Conservation (phyloP, 148 eudicot genomes). For the Vaccinium myrtillus region DNA sequence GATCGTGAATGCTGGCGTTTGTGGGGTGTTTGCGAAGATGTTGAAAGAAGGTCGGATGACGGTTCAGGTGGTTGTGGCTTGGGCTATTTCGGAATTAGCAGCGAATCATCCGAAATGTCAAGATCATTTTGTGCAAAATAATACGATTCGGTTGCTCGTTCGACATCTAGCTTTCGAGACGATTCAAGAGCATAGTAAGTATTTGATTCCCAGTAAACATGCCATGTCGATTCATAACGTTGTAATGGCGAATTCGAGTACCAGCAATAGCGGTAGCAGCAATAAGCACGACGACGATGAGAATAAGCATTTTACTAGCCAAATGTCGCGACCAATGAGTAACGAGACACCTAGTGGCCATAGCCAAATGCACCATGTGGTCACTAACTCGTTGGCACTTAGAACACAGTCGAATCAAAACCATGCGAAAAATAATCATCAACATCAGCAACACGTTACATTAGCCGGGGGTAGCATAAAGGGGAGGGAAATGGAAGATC, state of each 20-base stretch:
- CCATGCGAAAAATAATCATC: background rate
- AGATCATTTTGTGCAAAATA: constrained; percentile 75
- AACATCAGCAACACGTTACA: constrained; percentile 21
- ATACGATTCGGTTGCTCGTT: constrained; percentile 62
- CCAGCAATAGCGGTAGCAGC: background rate
- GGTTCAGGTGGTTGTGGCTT: constrained; percentile 77
- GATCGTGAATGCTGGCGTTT: constrained; percentile 68
- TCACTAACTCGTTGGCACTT: constrained; percentile 35
- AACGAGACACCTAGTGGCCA: background rate
- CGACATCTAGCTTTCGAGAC: constrained; percentile 87
- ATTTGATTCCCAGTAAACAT: constrained; percentile 50
- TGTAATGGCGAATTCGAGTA: constrained; percentile 35
- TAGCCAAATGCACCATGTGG: constrained; percentile 33
- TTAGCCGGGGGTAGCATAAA: constrained; percentile 58
- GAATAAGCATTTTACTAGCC: constrained; percentile 5
- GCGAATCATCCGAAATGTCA: constrained; percentile 71
- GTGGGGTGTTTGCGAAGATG: constrained; percentile 71
- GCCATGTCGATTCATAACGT: constrained; percentile 53
- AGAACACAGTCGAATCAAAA: constrained; percentile 12
- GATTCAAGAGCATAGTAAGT: constrained; percentile 76
- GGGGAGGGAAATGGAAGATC: constrained; percentile 65
- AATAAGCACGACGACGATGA: constrained; percentile 27
- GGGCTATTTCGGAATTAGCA: constrained; percentile 76
- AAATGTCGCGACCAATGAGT: constrained; percentile 21
- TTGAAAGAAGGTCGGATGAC: constrained; percentile 81